Evolutionary conservation across 106 monocot species (phyloP), one percentile per base, ranked within the genome.

Genomic region (Xerophyta viscosa): DNA sequence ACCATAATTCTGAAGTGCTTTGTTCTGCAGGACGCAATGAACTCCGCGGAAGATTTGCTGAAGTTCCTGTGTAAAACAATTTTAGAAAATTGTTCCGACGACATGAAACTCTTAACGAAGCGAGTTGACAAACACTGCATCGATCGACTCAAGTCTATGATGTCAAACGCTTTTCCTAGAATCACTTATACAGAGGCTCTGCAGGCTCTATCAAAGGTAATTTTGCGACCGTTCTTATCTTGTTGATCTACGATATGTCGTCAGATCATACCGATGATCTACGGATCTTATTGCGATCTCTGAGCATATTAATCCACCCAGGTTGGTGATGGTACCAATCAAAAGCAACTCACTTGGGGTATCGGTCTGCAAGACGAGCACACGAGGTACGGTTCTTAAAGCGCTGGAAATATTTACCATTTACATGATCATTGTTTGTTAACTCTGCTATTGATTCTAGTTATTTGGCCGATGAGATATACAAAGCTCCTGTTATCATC

Each of bases 21-120:
- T 20, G n/a, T n/a, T n/a, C n/a, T 48, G 11, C 54, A 90, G 90
- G 77, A 84, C 72, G 81, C 48, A 29, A 81, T 91, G 62, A 78
- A 74, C 36, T 85, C 84, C 52, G 77, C 84, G 7, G 85, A 85
- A 66, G 77, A 91, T 64, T 85, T 71, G 29, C 39, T 91, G 63
- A 91, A 81, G 60, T 81, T 63, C 27, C 60, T 81, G 3, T 72
- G 77, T 30, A 62, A 60, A 20, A 75, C 74, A 28, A 53, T 78
- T 20, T 29, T 75, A 53, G 54, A 69, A 21, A 64, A 69, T 24
- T 77, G 66, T 57, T 66, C 62, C 19, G 68, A 80, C 54, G 90
- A 85, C n/a, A 13, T 90, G 29, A 77, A 71, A 19, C 75, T 81
- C 57, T 44, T 71, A 42, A 58, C 68, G 24, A 74, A 73, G 21